Evolutionary conservation across 2,329 filamentous ascomycete species (phyloP), one percentile per base, ranked within the genome.

Genomic region (Lasiodiplodia citricola): DNA sequence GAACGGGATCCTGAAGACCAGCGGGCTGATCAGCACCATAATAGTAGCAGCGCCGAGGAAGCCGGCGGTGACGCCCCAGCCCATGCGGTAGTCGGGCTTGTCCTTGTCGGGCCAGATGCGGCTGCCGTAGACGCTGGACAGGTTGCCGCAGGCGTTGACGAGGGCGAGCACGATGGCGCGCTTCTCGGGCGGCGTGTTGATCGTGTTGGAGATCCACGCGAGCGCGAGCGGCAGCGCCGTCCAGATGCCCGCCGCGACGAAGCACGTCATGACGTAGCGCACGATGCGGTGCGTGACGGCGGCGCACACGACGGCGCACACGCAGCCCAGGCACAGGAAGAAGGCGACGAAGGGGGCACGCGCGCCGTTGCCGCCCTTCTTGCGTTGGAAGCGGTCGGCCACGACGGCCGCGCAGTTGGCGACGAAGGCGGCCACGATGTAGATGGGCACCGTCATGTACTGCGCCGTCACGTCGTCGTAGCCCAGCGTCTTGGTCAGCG

Each of bases 401-500:
- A 31, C 31, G 35, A 64, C 8, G 25, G 67, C 67, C 25, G 67
- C 35, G 35, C 44, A 57, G 52, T 64, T 68, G 58, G 67, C 67
- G n/a, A 68, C 41, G 25, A 68, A 7, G 7, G 67, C 67, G 0
- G 67, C 67, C n/a, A 68, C 67, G 47, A 35, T n/a, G 52, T 68
- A 68, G 50, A 68, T 65, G 25, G 67, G 67, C 3, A 68, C 87
- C 0, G 88, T 90, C 66, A 92, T 81, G 16, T 91, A 84, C 4
- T 91, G 84, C 0, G 90, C 88, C 31, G 83, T 79, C 60, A 90
- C 87, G 18, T 84, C 81, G 68, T 79, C 83, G 76, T 90, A 91
- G n/a, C 87, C 85, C 73, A 79, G 84, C 6, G 89, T 91, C 69
- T 85, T 82, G 60, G 93, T 90, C 67, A 94, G 89, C 0, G 90